A percentile compares a stretch with the other conserved stretches of the same genome.
These are phyloP conservation scores for Fusarium dimerum DNA, from an alignment of 2,329 filamentous ascomycete genomes.

Conservation along the genomic window DNA sequence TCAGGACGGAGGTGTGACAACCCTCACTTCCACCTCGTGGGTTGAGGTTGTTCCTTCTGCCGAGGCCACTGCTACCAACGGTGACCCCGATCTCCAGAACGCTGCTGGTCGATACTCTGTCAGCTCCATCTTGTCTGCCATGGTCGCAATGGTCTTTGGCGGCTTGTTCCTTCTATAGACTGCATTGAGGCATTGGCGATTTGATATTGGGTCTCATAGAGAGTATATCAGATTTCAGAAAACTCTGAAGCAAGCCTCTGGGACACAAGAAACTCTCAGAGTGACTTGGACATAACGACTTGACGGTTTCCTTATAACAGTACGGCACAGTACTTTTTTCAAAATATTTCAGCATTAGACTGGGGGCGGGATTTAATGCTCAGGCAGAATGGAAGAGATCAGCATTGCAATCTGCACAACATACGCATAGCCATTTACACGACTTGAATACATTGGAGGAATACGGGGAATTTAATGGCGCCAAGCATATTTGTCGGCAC, in stretches of 20 bases:
- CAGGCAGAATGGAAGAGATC: conserved; percentile 15
- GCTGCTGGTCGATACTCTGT: conserved; percentile 29
- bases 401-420: conserved; percentile 3
- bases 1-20: conserved; percentile 44
- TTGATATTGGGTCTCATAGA: neutral
- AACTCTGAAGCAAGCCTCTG: conserved; percentile 1
- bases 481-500: conserved; percentile 19
- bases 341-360: conserved; percentile 26
- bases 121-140: conserved; percentile 26
- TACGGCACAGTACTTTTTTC: conserved; percentile 5
- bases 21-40: conserved; percentile 51
- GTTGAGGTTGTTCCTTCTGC: conserved; percentile 45
- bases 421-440: conserved; percentile 17
- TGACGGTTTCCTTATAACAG: neutral
- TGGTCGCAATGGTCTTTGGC: conserved; percentile 31
- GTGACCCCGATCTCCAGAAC: conserved; percentile 40
- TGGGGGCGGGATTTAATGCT: conserved; percentile 22
- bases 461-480: conserved; percentile 21
- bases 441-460: conserved; percentile 13
- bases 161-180: conserved; percentile 31
- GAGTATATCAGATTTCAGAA: conserved; percentile 2
- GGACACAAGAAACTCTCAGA: neutral
- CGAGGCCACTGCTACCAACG: conserved; percentile 26
- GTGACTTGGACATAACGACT: neutral
- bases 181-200: neutral